phyloP scores from a whole-genome alignment of 2,329 filamentous ascomycete species.

The Penicillium crustosum region DNA sequence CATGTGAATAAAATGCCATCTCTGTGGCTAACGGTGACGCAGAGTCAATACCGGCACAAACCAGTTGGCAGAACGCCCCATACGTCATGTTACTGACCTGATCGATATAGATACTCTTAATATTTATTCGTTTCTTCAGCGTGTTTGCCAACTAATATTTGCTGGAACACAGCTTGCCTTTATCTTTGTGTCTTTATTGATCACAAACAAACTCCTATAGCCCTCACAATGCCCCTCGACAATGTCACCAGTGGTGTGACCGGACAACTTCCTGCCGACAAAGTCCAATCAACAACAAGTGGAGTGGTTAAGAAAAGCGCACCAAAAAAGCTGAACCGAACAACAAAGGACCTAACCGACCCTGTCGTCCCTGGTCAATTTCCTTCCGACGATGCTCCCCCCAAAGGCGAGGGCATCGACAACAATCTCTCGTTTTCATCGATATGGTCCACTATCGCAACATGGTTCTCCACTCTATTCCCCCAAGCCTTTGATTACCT shows the following conservation, averaged over 20 bases:
- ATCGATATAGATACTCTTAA: conserved; percentile 15
- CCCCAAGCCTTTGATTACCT: conserved; percentile 30
- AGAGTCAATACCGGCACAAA: conserved; percentile 20
- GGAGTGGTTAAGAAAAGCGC: conserved; percentile 17
- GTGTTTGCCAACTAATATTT: background rate
- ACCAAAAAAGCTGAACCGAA: conserved; percentile 16
- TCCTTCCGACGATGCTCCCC: conserved; percentile 24
- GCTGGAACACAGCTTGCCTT: background rate
- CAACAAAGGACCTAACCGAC: conserved; percentile 22
- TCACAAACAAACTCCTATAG: background rate
- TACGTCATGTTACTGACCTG: conserved; percentile 22
- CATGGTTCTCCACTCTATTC: conserved; percentile 22
- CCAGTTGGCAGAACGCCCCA: conserved; percentile 25
- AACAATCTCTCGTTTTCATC: conserved; percentile 21
- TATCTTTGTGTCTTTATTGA: background rate
- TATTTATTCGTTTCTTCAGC: background rate
- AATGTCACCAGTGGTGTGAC: conserved; percentile 24
- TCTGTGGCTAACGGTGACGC: conserved; percentile 1
- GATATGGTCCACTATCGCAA: conserved; percentile 16
- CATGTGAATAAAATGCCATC: background rate
- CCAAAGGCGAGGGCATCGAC: conserved; percentile 13
- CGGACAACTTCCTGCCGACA: conserved; percentile 20
- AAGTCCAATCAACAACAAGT: conserved; percentile 15
- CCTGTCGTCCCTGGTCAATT: conserved; percentile 29
- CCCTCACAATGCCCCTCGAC: conserved; percentile 28